Percentiles rank a stretch among this genome's conserved stretches.
These are phyloP conservation scores for Darksidea phi DNA, from an alignment of 495 filamentous ascomycete genomes.

Conservation along the genomic window DNA sequence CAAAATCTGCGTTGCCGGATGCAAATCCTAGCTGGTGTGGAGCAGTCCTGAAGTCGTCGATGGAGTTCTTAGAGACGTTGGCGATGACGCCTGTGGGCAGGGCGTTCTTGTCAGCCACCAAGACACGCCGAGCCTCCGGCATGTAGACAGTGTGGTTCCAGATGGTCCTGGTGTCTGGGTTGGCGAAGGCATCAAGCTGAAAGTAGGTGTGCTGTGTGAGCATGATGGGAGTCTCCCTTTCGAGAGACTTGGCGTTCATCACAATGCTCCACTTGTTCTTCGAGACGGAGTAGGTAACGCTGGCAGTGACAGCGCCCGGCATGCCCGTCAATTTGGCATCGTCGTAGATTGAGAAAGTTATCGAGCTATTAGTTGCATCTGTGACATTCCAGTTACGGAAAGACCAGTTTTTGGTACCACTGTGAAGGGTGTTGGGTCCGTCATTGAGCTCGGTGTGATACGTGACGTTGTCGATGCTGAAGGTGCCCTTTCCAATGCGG, in stretches of 20 bases:
- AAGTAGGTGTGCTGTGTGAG: constrained; percentile 30
- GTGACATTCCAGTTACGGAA: constrained; percentile 37
- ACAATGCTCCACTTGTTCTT: constrained; percentile 54
- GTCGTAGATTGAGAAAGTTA: constrained; percentile 30
- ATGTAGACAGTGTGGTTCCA: constrained; percentile 43
- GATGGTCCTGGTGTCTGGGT: constrained; percentile 47
- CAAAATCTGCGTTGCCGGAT: constrained; percentile 12
- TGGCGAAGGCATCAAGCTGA: constrained; percentile 38
- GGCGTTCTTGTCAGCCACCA: constrained; percentile 23
- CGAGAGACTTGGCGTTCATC: constrained; percentile 53
- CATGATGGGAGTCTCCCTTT: constrained; percentile 47
- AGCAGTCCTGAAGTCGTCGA: constrained; percentile 35
- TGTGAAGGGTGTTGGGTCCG: constrained; percentile 60
- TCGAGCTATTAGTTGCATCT: constrained; percentile 24
- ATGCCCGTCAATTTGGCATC: constrained; percentile 29
- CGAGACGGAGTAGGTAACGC: constrained; percentile 43
- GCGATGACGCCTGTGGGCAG: constrained; percentile 32
- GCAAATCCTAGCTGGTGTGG: constrained; percentile 31
- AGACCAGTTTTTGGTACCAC: constrained; percentile 61
- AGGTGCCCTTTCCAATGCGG: constrained; percentile 55
- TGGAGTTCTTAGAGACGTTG: constrained; percentile 14
- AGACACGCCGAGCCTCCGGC: constrained; percentile 21
- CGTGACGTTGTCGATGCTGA: constrained; percentile 52
- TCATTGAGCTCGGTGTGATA: constrained; percentile 55
- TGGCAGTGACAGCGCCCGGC: constrained; percentile 28